Base-by-base conservation (phyloP, 2,329 filamentous ascomycete genomes). In the Fusarium domesticum region DNA sequence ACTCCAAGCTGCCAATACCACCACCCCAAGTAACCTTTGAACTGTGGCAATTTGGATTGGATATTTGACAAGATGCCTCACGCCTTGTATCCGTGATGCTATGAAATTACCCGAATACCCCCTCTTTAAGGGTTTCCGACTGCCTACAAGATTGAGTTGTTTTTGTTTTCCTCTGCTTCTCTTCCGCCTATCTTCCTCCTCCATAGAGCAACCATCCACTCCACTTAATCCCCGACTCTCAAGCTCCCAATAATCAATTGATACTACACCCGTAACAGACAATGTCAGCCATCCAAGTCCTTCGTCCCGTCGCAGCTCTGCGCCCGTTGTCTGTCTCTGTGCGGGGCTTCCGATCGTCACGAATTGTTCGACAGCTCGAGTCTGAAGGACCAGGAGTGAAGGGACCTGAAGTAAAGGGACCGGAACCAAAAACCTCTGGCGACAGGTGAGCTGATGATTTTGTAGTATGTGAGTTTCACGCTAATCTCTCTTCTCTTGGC, bases 1-100 rank as follows among this genome's bases (percentile, higher is more conserved):
- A n/a, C n/a, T n/a, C n/a, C n/a, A n/a, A n/a, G n/a, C 51, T 35
- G 47, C 41, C 51, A 54, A 48, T 54, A 51, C 51, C 25, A 42
- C 35, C 4, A 18, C n/a, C n/a, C n/a, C n/a, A n/a, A 19, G 51
- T 38, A 38, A 54, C 51, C 6, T 54, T 1, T 36, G 16, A 33
- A 39, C 19, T 28, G 23, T 28, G 23, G 14, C 23, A 5, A 28
- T 28, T 23, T 8, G 23, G 23, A 28, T 28, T 28, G 23, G 37
- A 39, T 35, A n/a, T n/a, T n/a, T n/a, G 14, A 15, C 30, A 34
- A 23, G 35, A 32, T 32, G 35, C 40, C 43, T 42, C 40, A 23
- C 30, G 18, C 43, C 49, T n/a, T 48, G 40, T 42, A 46, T 54
- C 37, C 37, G 53, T 50, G 51, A 55, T 51, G 51, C 41, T 23